Evolutionary conservation across 208 protist species (phyloP).

Genomic region (Trypanosoma conorhini): DNA sequence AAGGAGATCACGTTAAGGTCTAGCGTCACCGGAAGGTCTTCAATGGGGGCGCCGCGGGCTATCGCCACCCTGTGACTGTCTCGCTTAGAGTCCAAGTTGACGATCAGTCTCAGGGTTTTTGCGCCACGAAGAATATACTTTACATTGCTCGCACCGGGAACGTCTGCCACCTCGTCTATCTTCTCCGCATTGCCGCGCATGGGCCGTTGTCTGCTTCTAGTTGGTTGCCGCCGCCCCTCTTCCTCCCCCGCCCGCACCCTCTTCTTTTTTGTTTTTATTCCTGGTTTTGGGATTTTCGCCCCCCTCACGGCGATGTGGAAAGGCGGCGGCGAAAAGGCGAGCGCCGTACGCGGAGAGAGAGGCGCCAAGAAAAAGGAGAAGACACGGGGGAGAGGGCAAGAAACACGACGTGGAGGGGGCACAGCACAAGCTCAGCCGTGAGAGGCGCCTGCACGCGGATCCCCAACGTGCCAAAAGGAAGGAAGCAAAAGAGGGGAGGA

Average conservation of each 20-base stretch:
- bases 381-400: background rate
- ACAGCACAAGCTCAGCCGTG: background rate
- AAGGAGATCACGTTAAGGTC: conserved; percentile 1
- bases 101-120: conserved; percentile 8
- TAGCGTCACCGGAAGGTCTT: conserved; percentile 19
- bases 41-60: background rate
- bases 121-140: conserved; percentile 13
- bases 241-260: too few species aligned
- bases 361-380: background rate
- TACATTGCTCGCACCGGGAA: conserved; percentile 11
- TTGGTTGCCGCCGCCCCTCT: background rate
- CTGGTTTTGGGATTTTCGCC: too few species aligned
- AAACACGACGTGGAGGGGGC: background rate
- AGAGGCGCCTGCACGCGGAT: background rate
- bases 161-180: background rate
- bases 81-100: background rate
- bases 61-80: background rate
- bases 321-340: background rate
- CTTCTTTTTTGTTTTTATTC: too few species aligned
- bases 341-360: background rate
- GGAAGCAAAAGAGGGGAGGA: too few species aligned
- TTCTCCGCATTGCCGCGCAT: background rate
- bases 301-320: background rate
- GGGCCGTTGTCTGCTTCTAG: background rate
- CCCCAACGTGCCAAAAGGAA: background rate